Evolutionary conservation across 345 rosid species (phyloP), one percentile per base, ranked within the genome.

Genomic region (Citrus australasica): DNA sequence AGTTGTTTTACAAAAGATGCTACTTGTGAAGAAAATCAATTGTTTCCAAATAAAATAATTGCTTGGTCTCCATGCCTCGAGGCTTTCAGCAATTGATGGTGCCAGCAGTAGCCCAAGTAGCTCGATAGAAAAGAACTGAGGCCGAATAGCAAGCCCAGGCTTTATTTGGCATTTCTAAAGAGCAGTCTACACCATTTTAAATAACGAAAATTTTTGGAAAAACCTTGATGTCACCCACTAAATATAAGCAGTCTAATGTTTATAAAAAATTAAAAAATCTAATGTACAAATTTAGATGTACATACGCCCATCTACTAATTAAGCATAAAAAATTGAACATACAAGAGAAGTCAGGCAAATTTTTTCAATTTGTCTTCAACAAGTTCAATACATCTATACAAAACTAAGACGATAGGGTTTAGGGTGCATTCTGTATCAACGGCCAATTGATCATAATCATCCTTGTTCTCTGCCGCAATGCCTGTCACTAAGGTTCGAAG

Each of bases 301-400:
- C 17, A 46, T 46, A 46, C 17, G 51, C 51, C 51, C 17, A 46
- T 71, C 14, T 2, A 53, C 25, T 24, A 19, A n/a, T 35, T 16
- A 25, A 60, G 55, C 27, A 59, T 37, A 27, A 56, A 53, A 40
- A 4, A 25, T 25, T 25, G 17, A 77, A 37, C 17, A 40, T 27
- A 68, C 25, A 27, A 28, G 64, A 30, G 65, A 4, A 66, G 14
- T 62, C 25, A 71, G 4, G 73, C 46, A 67, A 59, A 62, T 63
- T 61, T 65, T 72, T 85, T 85, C 82, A 93, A 51, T 71, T 73
- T 90, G 73, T 87, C 94, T 85, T 94, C 98, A 5, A 92, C 92
- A 56, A 96, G 98, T 79, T 92, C 98, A 27, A 94, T 91, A 81
- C 99, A 96, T 16, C 92, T 90, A 73, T 90, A 88, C 42, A 96